Evolutionary conservation across 768 basidiomycete genomes (phyloP).

Genomic region (Termitomyces sp.): DNA sequence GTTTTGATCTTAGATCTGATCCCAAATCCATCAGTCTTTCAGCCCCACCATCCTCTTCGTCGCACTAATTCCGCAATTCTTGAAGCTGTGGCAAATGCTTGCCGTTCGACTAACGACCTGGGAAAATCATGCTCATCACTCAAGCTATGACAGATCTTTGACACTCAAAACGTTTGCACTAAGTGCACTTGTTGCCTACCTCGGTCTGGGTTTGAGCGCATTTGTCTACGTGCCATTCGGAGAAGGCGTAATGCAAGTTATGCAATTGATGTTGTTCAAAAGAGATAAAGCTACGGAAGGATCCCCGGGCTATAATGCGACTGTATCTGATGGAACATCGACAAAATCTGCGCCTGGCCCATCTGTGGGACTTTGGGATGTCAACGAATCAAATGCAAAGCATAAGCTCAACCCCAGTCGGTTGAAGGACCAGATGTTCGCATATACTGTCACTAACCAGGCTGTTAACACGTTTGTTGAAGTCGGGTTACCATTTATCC

Average conservation of each 20-base stretch:
- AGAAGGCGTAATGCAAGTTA: slow-evolving; percentile 66
- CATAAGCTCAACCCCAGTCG: slow-evolving; percentile 62
- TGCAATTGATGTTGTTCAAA: slow-evolving; percentile 38
- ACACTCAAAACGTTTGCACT: slow-evolving; percentile 90
- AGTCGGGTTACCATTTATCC: slow-evolving; percentile 73
- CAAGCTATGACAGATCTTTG: slow-evolving; percentile 70
- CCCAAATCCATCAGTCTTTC: slow-evolving; percentile 48
- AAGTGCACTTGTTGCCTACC: slow-evolving; percentile 85
- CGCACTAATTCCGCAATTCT: slow-evolving; percentile 72
- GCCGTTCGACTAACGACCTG: slow-evolving; percentile 72
- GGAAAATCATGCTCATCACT: slow-evolving; percentile 89
- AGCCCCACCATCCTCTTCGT: slow-evolving; percentile 82
- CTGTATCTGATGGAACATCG: slow-evolving; percentile 13
- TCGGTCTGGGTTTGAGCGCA: slow-evolving; percentile 88
- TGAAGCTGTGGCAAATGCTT: slow-evolving; percentile 64
- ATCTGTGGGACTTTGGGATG: slow-evolving; percentile 41
- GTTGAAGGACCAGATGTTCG: slow-evolving; percentile 89
- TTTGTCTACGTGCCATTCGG: slow-evolving; percentile 96
- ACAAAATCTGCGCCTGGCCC: slow-evolving; percentile 11
- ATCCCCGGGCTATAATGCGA: slow-evolving; percentile 21
- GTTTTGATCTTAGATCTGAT: not conserved
- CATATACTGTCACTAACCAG: slow-evolving; percentile 88
- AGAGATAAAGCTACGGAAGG: slow-evolving; percentile 13
- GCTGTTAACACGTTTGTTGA: slow-evolving; percentile 73
- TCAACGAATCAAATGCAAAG: slow-evolving; percentile 42